A percentile compares a stretch with the other conserved stretches of the same genome.
Evolutionary conservation across 306 rosid species (phyloP).

Genomic region (Acmispon strigosus): DNA sequence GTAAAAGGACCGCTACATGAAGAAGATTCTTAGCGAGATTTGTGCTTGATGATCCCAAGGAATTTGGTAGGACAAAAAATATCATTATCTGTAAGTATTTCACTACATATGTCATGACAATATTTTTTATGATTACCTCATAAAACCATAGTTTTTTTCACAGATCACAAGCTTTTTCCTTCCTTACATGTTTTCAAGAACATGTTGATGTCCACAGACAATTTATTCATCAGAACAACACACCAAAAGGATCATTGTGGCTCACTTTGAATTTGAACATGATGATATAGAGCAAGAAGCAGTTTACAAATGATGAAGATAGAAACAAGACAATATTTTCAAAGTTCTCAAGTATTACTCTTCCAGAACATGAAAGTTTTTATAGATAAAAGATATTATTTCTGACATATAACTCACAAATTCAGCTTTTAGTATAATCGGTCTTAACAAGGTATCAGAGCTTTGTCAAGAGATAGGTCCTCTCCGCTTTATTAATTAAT

Average conservation of each 20-base stretch:
- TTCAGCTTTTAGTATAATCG: not conserved
- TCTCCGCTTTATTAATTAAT: not conserved
- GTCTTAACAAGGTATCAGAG: not conserved
- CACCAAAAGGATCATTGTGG: not conserved
- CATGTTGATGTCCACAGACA: not conserved
- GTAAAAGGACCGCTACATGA: constrained; percentile 53
- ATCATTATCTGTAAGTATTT: constrained; percentile 56
- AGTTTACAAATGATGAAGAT: not conserved
- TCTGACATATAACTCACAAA: not conserved
- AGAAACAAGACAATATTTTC: not conserved
- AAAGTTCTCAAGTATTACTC: not conserved
- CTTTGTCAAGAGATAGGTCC: not conserved
- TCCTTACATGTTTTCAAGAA: not conserved
- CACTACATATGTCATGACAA: constrained; percentile 1
- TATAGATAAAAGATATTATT: not conserved
- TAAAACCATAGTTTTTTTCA: no score
- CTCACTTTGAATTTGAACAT: not conserved
- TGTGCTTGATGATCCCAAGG: constrained; percentile 63
- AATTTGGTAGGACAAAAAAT: constrained; percentile 34
- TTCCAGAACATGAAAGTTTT: not conserved
- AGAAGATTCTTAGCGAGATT: constrained; percentile 66
- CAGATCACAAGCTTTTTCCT: no score
- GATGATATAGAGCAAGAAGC: not conserved
- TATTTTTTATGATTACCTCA: not conserved
- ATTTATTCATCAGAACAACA: not conserved